phyloP scores from a whole-genome alignment of 164 flowering plant species.

The Nymphaea colorata region DNA sequence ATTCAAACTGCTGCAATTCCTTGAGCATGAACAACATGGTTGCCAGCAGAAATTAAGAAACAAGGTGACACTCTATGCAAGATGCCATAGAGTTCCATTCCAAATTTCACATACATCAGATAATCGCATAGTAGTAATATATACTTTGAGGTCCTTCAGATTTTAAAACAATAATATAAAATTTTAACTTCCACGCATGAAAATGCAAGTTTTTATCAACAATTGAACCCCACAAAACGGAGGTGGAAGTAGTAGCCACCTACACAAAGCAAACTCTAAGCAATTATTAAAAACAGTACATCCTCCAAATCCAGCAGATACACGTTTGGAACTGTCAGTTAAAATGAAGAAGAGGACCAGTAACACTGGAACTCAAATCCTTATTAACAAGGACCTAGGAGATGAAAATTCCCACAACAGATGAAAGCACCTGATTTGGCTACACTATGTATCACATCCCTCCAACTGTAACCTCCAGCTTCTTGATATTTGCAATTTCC shows the following conservation, averaged over 20 bases:
- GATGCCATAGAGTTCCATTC: no score
- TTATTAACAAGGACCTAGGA: neutral
- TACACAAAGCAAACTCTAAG: neutral
- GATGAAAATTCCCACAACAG: neutral
- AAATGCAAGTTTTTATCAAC: neutral
- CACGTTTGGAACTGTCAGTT: neutral
- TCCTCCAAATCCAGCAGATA: neutral
- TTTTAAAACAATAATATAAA: no score
- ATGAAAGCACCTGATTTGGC: neutral
- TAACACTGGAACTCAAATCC: neutral
- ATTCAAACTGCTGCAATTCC: no score
- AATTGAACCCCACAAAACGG: neutral
- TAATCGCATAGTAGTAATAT: neutral
- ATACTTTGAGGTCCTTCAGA: neutral
- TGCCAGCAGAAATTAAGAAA: no score
- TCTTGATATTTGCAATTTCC: slow-evolving; percentile 70
- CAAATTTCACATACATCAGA: neutral
- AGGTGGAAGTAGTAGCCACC: neutral
- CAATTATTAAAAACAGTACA: neutral
- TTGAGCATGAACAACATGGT: no score
- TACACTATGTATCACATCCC: neutral
- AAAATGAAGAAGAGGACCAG: neutral
- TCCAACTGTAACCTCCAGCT: slow-evolving; percentile 31
- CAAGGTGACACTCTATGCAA: no score
- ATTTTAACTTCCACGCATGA: neutral